Conservation (phyloP, 768 basidiomycete genomes). For the Tricholoma furcatifolium region DNA sequence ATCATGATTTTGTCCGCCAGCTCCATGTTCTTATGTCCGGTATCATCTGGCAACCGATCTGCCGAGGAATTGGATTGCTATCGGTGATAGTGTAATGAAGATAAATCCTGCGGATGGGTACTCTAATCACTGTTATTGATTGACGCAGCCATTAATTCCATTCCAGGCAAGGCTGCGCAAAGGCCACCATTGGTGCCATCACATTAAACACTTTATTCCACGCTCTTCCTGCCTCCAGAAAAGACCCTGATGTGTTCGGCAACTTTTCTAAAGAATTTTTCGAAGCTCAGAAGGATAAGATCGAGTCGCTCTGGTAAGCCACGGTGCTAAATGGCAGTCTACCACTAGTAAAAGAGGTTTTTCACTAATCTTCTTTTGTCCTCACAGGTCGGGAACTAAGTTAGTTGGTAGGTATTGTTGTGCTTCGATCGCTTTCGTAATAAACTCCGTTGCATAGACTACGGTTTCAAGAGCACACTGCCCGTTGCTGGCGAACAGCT, state of each 20-base stretch:
- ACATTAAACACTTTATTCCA: constrained; percentile 1
- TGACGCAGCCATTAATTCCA: not conserved
- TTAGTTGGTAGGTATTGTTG: not conserved
- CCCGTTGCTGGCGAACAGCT: constrained; percentile 2
- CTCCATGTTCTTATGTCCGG: constrained; percentile 20
- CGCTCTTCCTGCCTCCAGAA: not conserved
- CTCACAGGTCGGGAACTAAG: constrained; percentile 4
- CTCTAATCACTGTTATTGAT: not conserved
- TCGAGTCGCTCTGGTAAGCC: constrained; percentile 3
- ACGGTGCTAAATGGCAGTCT: too few species aligned
- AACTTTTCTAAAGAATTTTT: constrained; percentile 2
- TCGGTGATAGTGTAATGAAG: constrained; percentile 34
- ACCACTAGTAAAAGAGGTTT: not conserved
- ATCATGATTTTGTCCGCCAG: constrained; percentile 12
- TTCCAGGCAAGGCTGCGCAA: constrained; percentile 1
- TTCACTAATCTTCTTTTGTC: not conserved
- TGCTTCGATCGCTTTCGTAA: not conserved
- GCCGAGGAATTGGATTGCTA: constrained; percentile 31
- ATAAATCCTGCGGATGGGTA: constrained; percentile 14
- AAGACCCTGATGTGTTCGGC: not conserved
- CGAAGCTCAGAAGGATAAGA: constrained; percentile 1
- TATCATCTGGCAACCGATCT: constrained; percentile 25
- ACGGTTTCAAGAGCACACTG: not conserved
- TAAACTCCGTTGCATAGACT: too few species aligned
- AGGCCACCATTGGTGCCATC: constrained; percentile 4